These are phyloP conservation scores for Helenozyma rhizophorensis DNA, from an alignment of 805 yeast genomes.

Conservation along the genomic window DNA sequence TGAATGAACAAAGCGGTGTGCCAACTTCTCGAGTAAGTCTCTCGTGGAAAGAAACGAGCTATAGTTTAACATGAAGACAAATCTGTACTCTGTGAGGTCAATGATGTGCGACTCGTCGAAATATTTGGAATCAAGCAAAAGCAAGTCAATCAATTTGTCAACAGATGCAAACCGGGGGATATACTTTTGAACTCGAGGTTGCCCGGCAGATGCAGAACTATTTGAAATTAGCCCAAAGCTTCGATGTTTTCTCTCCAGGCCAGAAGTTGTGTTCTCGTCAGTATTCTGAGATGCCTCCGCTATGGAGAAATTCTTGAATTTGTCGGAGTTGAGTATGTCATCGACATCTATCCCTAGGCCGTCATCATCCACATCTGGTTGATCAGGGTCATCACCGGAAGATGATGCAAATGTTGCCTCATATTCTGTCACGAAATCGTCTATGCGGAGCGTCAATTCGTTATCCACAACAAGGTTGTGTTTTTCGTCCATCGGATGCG, in stretches of 20 bases:
- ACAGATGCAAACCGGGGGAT: slow-evolving; percentile 54
- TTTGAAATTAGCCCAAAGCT: slow-evolving; percentile 19
- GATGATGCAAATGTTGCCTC: slow-evolving; percentile 1
- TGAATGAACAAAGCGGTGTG: slow-evolving; percentile 38
- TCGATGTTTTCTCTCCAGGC: slow-evolving; percentile 11
- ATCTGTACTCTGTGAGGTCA: slow-evolving; percentile 38
- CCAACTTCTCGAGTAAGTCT: slow-evolving; percentile 35
- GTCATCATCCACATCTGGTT: slow-evolving; percentile 19
- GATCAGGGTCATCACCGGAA: background rate
- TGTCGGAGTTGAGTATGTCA: slow-evolving; percentile 37
- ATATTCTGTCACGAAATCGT: slow-evolving; percentile 26
- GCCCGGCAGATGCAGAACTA: slow-evolving; percentile 4
- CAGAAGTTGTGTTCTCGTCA: slow-evolving; percentile 1
- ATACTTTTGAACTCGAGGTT: slow-evolving; percentile 8
- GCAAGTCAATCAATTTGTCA: slow-evolving; percentile 72
- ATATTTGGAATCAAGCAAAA: slow-evolving; percentile 66
- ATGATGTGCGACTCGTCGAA: slow-evolving; percentile 38
- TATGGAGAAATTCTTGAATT: slow-evolving; percentile 27
- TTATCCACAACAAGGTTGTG: slow-evolving; percentile 26
- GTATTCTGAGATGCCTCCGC: slow-evolving; percentile 12
- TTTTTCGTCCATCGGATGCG: slow-evolving; percentile 6
- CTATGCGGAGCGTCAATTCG: slow-evolving; percentile 32
- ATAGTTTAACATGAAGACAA: slow-evolving; percentile 39
- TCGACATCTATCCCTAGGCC: slow-evolving; percentile 42
- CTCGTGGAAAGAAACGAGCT: slow-evolving; percentile 37